These are phyloP conservation scores for Endothia cerciana DNA, from an alignment of 2,329 filamentous ascomycete species.

Conservation along the genomic window DNA sequence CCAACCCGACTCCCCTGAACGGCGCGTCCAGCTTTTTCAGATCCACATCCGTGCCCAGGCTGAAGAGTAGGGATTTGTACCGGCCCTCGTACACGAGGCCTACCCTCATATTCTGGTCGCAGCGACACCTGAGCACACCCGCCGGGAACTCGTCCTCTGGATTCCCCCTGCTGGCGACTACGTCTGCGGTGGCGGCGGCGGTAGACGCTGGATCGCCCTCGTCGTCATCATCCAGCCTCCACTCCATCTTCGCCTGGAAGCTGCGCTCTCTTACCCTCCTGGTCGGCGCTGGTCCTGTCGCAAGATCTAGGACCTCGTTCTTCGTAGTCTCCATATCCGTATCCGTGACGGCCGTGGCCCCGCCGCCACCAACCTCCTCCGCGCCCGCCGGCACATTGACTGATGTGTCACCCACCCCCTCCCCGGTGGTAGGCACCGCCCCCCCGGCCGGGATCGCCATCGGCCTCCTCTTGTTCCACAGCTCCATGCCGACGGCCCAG, in stretches of 20 bases:
- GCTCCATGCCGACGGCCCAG: conserved; percentile 86
- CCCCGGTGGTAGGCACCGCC: conserved; percentile 26
- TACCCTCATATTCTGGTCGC: conserved; percentile 87
- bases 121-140: conserved; percentile 85
- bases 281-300: conserved; percentile 29
- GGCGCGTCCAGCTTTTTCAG: conserved; percentile 75
- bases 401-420: conserved; percentile 6
- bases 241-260: conserved; percentile 54
- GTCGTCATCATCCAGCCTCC: conserved; percentile 48
- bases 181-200: conserved; percentile 32
- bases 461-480: conserved; percentile 73
- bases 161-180: conserved; percentile 20
- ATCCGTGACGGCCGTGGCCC: conserved; percentile 14
- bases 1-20: conserved; percentile 75
- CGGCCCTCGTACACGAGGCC: conserved; percentile 91
- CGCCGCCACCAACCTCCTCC: conserved; percentile 30
- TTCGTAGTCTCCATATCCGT: conserved; percentile 11
- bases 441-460: conserved; percentile 43
- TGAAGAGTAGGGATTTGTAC: conserved; percentile 90
- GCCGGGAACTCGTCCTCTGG: conserved; percentile 30
- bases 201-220: conserved; percentile 33
- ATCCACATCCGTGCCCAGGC: conserved; percentile 84
- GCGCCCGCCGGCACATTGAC: background rate
- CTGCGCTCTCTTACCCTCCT: conserved; percentile 42
- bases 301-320: conserved; percentile 11